phyloP scores from a whole-genome alignment of 1,284 basidiomycete genomes.

The Rhodotorula sp. region DNA sequence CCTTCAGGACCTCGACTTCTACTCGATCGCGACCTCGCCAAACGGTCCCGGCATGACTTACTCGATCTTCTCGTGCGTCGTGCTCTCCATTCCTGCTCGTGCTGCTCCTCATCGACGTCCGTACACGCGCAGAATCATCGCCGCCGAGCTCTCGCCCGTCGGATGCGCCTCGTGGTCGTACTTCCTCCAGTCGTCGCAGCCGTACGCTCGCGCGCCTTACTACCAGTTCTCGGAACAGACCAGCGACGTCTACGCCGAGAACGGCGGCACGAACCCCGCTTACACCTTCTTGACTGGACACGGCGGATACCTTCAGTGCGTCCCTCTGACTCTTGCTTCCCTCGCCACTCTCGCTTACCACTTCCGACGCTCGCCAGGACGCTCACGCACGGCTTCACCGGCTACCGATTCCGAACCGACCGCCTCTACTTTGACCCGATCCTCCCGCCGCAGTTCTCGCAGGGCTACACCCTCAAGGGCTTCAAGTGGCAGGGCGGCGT shows the following conservation, averaged over 20 bases:
- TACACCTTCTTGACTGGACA: constrained; percentile 44
- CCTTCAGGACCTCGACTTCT: constrained; percentile 40
- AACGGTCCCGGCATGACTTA: constrained; percentile 45
- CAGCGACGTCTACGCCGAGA: constrained; percentile 33
- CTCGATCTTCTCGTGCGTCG: constrained; percentile 33
- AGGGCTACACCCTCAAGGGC: constrained; percentile 41
- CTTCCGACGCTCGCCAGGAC: constrained; percentile 11
- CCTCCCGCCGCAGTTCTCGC: constrained; percentile 41
- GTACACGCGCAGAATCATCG: constrained; percentile 28
- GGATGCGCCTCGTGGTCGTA: constrained; percentile 44
- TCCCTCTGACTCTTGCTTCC: too few relatives aligned
- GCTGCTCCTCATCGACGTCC: not conserved
- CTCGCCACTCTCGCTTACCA: too few relatives aligned
- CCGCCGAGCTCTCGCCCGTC: constrained; percentile 31
- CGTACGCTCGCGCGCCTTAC: constrained; percentile 42
- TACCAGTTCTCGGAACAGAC: constrained; percentile 41
- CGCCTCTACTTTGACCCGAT: constrained; percentile 41
- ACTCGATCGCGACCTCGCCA: constrained; percentile 30
- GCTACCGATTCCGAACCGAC: constrained; percentile 38
- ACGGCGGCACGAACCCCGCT: constrained; percentile 42
- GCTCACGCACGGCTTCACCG: constrained; percentile 44
- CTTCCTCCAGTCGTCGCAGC: constrained; percentile 36
- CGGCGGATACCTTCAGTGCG: constrained; percentile 39
- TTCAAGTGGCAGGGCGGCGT: constrained; percentile 32
- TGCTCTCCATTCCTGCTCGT: not conserved